A percentile compares a stretch with the other conserved stretches of the same genome.
Conservation (phyloP, 1,139 yeast species). For the Candida labiduridarum region DNA sequence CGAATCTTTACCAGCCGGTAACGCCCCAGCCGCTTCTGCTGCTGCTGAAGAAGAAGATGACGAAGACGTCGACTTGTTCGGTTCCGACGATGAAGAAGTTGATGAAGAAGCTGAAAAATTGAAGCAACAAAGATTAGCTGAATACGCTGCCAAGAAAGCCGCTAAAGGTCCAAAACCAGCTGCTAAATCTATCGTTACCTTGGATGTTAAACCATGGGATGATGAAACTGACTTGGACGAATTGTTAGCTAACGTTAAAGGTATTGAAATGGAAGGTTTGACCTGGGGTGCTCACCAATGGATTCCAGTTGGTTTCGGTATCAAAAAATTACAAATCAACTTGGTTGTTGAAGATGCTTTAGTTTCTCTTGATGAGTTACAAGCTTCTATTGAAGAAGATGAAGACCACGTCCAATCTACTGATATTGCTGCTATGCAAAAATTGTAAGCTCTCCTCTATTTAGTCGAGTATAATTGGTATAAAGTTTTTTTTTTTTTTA, state of each 20-base stretch:
- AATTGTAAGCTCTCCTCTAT: slow-evolving; percentile 60
- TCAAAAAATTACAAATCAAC: slow-evolving; percentile 98
- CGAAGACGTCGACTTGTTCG: slow-evolving; percentile 92
- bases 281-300: slow-evolving; percentile 98
- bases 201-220: slow-evolving; percentile 99
- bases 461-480: not conserved
- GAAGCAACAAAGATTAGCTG: slow-evolving; percentile 97
- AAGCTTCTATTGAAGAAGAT: slow-evolving; percentile 82
- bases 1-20: slow-evolving; percentile 79
- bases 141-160: slow-evolving; percentile 96
- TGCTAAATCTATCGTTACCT: slow-evolving; percentile 95
- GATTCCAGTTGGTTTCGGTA: slow-evolving; percentile 98
- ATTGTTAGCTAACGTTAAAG: slow-evolving; percentile 83
- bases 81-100: slow-evolving; percentile 90
- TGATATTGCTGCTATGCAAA: slow-evolving; percentile 97
- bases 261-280: slow-evolving; percentile 87
- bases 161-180: slow-evolving; percentile 97
- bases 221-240: slow-evolving; percentile 96
- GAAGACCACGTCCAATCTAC: slow-evolving; percentile 99
- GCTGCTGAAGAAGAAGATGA: slow-evolving; percentile 81
- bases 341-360: slow-evolving; percentile 95
- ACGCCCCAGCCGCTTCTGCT: slow-evolving; percentile 48
- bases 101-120: slow-evolving; percentile 96
- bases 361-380: slow-evolving; percentile 92
- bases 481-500: not conserved